These are phyloP conservation scores for Geotrichum fermentans DNA, from an alignment of 1,139 yeast genomes.

Conservation along the genomic window DNA sequence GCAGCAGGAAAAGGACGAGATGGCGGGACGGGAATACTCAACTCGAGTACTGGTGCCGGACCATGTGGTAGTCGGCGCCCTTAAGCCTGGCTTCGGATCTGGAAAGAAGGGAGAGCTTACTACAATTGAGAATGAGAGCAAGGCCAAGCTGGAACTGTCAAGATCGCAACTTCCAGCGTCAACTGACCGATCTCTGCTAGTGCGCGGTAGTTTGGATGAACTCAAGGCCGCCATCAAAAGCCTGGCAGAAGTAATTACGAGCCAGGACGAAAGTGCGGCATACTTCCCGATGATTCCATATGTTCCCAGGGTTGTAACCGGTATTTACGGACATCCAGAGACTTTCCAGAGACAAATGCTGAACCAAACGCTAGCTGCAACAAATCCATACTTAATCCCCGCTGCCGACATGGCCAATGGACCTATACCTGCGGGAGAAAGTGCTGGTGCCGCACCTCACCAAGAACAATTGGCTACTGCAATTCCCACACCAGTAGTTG, in stretches of 20 bases:
- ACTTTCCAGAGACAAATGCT: slow-evolving; percentile 29
- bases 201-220: slow-evolving; percentile 12
- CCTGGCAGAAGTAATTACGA: not conserved
- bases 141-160: slow-evolving; percentile 15
- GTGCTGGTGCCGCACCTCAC: not conserved
- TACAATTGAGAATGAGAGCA: slow-evolving; percentile 6
- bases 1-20: slow-evolving; percentile 26
- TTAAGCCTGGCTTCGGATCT: not conserved
- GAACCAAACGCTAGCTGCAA: slow-evolving; percentile 24
- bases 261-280: slow-evolving; percentile 1
- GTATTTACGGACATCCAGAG: slow-evolving; percentile 31
- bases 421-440: not conserved
- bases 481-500: slow-evolving; percentile 3
- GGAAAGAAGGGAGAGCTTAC: not conserved
- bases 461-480: slow-evolving; percentile 5
- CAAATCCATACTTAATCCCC: slow-evolving; percentile 26
- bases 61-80: slow-evolving; percentile 4
- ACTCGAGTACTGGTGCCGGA: slow-evolving; percentile 14
- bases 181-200: slow-evolving; percentile 15
- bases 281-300: slow-evolving; percentile 18
- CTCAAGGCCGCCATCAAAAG: slow-evolving; percentile 9
- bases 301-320: slow-evolving; percentile 26
- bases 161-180: slow-evolving; percentile 18
- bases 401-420: slow-evolving; percentile 14
- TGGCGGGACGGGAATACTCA: slow-evolving; percentile 22